Percentiles rank a stretch among this genome's conserved stretches.
phyloP scores from a whole-genome alignment of 305 asterid genomes.

The Petunia hybrid region DNA sequence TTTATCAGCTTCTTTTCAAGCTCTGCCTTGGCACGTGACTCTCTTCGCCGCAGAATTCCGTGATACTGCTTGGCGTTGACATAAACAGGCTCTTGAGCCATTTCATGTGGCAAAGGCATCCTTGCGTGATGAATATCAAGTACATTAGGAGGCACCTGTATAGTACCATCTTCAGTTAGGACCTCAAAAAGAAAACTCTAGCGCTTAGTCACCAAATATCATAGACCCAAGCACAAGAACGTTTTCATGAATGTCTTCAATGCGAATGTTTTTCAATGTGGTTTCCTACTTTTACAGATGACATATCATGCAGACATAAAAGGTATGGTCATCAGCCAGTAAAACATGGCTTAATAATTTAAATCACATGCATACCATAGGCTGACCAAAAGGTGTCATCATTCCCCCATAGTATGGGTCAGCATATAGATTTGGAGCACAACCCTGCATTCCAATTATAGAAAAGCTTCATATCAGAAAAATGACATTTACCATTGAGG shows the following conservation, averaged over 20 bases:
- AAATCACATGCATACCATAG: conserved; percentile 57
- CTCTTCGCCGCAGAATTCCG: conserved; percentile 75
- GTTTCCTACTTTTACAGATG: not conserved
- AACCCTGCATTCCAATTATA: conserved; percentile 51
- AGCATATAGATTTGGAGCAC: conserved; percentile 57
- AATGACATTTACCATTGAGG: conserved; percentile 7
- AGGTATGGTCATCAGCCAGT: not conserved
- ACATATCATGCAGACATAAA: not conserved
- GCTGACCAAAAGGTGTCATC: conserved; percentile 76
- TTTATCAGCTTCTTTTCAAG: conserved; percentile 76
- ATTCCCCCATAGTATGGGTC: conserved; percentile 70
- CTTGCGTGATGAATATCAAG: conserved; percentile 62
- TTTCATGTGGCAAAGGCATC: conserved; percentile 83
- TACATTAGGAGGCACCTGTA: conserved; percentile 60
- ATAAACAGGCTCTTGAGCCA: conserved; percentile 79
- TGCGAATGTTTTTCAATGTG: not conserved
- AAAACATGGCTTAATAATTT: not conserved
- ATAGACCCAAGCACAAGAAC: not conserved
- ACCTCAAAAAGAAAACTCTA: not conserved
- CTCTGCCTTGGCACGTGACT: conserved; percentile 86
- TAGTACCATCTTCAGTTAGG: not conserved
- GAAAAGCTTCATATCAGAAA: conserved; percentile 23
- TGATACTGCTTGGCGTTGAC: conserved; percentile 86
- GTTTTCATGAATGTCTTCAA: not conserved
- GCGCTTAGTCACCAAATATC: conserved; percentile 10